Evolutionary conservation across 73 alveolate species (phyloP).

Genomic region (Stentor coeruleus): DNA sequence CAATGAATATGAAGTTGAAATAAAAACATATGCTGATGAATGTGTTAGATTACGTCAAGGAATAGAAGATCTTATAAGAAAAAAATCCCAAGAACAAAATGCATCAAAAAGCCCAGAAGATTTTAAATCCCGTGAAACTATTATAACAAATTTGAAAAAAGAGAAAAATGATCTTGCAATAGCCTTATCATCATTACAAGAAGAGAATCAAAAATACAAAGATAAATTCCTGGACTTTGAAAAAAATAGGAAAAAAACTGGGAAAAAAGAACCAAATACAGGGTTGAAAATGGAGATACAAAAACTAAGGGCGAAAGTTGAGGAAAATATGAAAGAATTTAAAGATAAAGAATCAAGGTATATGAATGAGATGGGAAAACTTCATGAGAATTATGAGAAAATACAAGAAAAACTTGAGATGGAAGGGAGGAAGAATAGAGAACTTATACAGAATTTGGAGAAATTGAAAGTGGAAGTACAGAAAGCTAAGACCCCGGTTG

Average conservation of each 20-base stretch:
- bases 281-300: neutral
- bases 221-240: neutral
- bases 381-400: neutral
- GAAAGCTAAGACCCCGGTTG: too few species aligned
- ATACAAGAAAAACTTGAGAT: too few species aligned
- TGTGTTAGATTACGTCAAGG: constrained; percentile 54
- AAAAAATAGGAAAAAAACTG: constrained; percentile 13
- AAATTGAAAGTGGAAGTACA: too few species aligned
- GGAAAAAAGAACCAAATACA: neutral
- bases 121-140: neutral
- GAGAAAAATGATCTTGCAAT: neutral
- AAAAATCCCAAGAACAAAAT: neutral
- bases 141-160: neutral
- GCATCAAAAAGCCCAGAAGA: neutral
- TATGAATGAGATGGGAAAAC: neutral
- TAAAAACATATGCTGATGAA: constrained; percentile 50
- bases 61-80: constrained; percentile 39
- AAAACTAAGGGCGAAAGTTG: neutral
- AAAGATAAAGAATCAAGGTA: neutral
- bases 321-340: neutral
- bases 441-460: too few species aligned
- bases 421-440: too few species aligned
- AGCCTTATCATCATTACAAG: neutral
- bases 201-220: neutral
- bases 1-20: constrained; percentile 52